Evolutionary conservation across 1,284 basidiomycete species (phyloP), one percentile per base, ranked within the genome.

Genomic region (Tranzscheliella williamsii): DNA sequence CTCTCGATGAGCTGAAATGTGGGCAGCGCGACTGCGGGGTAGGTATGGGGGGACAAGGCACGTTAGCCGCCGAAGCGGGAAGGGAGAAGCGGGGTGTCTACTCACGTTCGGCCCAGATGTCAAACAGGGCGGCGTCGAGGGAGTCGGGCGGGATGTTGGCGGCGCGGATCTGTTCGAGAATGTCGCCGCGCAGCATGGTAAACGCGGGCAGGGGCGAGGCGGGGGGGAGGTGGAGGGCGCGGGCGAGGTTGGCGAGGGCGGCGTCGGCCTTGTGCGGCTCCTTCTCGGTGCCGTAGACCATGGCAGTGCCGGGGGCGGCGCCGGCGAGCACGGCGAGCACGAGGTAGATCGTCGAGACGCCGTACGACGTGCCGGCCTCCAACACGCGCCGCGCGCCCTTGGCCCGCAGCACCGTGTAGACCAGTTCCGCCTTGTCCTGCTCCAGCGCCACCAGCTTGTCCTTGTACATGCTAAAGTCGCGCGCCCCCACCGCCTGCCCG

Each of bases 91-190:
- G 5, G n/a, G 13, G 4, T 24, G 21, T 4, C 1, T 21, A 57
- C 54, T 51, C 21, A 57, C 54, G 31, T 16, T 58, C 55, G 2
- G 55, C 55, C 55, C 55, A 58, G 22, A 58, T 58, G n/a, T 58
- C 55, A 12, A 58, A 58, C 27, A 58, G 49, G 41, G 52, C 55
- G n/a, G 49, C 55, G 26, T 58, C 49, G 12, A 58, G 37, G n/a
- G 48, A 47, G 31, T 45, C 13, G 2, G 21, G 8, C 20, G 40
- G 48, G 24, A 58, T 52, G 17, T 52, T 38, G 37, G 48, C 49
- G 12, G 40, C 40, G 11, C 30, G 18, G 12, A 47, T 48, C 34
- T 42, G 33, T 21, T 48, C 48, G n/a, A 52, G 48, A 24, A 58
- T 58, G 22, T 58, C 55, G 29, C 55, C 55, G 17, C 24, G 39